These are phyloP conservation scores for Salix brachista DNA, from an alignment of 345 rosid species.

Conservation along the genomic window DNA sequence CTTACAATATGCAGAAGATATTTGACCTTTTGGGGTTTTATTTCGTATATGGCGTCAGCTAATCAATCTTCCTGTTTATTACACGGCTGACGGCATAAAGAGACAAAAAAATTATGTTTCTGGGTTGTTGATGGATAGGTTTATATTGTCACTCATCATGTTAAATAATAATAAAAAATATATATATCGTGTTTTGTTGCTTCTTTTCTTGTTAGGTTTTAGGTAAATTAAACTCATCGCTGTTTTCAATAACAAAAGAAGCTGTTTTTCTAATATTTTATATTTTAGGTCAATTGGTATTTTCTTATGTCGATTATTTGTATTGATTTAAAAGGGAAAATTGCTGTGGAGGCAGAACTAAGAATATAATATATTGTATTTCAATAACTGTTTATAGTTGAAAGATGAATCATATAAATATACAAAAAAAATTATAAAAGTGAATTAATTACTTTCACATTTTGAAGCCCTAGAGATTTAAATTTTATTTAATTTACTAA, in stretches of 20 bases:
- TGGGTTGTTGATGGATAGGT: neutral
- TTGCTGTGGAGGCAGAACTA: too few species aligned
- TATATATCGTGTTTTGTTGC: neutral
- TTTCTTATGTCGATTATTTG: neutral
- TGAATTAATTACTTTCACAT: too few species aligned
- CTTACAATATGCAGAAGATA: neutral
- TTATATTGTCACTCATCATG: neutral
- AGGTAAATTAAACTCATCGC: neutral
- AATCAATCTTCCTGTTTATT: neutral
- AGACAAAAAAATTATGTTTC: neutral
- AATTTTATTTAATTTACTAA: too few species aligned
- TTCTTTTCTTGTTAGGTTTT: neutral
- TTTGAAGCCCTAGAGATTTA: too few species aligned
- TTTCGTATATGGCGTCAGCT: neutral
- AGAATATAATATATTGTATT: too few species aligned
- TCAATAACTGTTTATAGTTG: too few species aligned
- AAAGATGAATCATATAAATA: too few species aligned
- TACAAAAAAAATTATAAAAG: too few species aligned
- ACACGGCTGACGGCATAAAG: neutral
- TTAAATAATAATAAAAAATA: neutral
- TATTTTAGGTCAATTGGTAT: too few species aligned
- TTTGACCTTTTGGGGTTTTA: neutral
- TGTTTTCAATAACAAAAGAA: too few species aligned
- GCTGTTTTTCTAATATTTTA: too few species aligned
- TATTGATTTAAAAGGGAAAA: too few species aligned